Conservation (phyloP, 2,329 filamentous ascomycete genomes). For the Penicillium sp. region DNA sequence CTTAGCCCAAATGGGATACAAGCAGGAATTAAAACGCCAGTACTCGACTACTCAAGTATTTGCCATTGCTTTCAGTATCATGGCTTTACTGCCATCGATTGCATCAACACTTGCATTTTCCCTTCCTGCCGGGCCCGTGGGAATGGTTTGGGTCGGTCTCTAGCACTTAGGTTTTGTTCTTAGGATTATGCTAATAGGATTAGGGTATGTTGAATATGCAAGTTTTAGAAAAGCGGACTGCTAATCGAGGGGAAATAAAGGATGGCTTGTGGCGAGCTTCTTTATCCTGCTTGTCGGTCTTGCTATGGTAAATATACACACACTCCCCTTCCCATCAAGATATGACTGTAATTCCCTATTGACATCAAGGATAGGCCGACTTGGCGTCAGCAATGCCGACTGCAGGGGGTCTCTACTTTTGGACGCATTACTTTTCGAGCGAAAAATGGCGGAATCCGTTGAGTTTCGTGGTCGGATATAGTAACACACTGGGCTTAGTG, state of each 20-base stretch:
- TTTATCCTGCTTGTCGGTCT: constrained; percentile 59
- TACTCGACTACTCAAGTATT: constrained; percentile 62
- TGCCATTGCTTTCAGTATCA: constrained; percentile 57
- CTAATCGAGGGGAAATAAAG: constrained; percentile 21
- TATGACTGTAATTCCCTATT: not conserved
- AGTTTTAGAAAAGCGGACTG: not conserved
- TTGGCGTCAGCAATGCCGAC: constrained; percentile 56
- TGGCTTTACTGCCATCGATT: constrained; percentile 60
- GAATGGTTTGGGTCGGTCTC: constrained; percentile 55
- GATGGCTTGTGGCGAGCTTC: constrained; percentile 55
- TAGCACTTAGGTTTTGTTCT: not conserved
- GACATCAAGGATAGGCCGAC: constrained; percentile 36
- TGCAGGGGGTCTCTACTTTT: constrained; percentile 56
- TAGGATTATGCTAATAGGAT: not conserved
- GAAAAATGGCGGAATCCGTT: constrained; percentile 54
- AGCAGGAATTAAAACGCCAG: constrained; percentile 59
- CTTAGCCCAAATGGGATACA: constrained; percentile 40
- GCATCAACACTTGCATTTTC: constrained; percentile 58
- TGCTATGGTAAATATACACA: constrained; percentile 47
- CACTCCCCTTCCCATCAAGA: constrained; percentile 15
- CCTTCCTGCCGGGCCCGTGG: constrained; percentile 56
- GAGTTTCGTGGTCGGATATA: constrained; percentile 59
- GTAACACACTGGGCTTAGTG: constrained; percentile 59
- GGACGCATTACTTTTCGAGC: constrained; percentile 58
- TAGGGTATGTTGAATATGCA: constrained; percentile 11